Percentiles rank a stretch among this genome's conserved stretches.
Conservation (phyloP, 1,284 basidiomycete genomes). For the Pseudomicrostroma phylloplanum region DNA sequence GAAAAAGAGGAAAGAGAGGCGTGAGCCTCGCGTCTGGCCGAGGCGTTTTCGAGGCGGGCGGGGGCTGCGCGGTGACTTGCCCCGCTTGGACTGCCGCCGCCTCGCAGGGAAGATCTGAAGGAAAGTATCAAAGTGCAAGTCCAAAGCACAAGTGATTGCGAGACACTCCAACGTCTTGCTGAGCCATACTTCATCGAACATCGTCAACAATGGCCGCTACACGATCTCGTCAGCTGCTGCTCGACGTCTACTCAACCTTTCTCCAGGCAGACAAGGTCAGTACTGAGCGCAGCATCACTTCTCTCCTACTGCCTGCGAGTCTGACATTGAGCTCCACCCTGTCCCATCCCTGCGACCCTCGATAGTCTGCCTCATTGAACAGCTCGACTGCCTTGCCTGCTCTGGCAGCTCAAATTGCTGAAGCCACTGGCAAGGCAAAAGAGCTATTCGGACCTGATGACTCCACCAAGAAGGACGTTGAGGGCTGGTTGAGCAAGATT, state of each 20-base stretch:
- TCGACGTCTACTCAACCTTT: slow-evolving; percentile 3
- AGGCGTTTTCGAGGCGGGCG: background rate
- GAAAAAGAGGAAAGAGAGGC: slow-evolving; percentile 1
- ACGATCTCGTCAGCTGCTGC: slow-evolving; percentile 4
- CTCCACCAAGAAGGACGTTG: slow-evolving; percentile 5
- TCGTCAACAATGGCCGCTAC: background rate
- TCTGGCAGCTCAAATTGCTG: background rate
- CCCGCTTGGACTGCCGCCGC: background rate
- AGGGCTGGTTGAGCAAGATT: slow-evolving; percentile 12
- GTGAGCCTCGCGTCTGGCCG: background rate
- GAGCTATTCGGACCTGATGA: slow-evolving; percentile 7
- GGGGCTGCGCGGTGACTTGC: background rate
- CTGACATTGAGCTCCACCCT: background rate
- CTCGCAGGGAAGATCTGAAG: background rate
- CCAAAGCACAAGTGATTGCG: background rate
- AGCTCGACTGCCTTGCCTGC: background rate
- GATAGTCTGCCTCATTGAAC: background rate
- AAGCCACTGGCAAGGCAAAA: slow-evolving; percentile 2
- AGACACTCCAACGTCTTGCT: background rate
- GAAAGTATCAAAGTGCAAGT: background rate
- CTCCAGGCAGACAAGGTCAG: slow-evolving; percentile 6
- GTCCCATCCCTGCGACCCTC: background rate
- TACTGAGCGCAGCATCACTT: background rate
- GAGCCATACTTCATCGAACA: background rate
- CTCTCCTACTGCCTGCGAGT: background rate